Evolutionary conservation across 352 stramenopile species (phyloP).

Genomic region (Phytophthora hybrid): DNA sequence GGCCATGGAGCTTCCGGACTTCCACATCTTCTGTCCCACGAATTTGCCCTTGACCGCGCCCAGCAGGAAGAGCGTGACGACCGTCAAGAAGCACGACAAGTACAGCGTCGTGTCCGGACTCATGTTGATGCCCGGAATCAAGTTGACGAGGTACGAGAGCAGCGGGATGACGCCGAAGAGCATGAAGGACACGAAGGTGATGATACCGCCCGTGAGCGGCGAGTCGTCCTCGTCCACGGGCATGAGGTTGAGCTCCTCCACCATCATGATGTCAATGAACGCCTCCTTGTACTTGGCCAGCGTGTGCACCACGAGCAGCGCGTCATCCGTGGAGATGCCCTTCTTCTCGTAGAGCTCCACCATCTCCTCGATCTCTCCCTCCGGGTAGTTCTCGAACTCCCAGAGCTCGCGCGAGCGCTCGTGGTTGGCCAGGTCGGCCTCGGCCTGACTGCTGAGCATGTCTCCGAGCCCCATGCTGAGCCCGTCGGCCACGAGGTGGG

Average conservation of each 20-base stretch:
- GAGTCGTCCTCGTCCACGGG: conserved; percentile 94
- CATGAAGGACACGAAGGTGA: conserved; percentile 94
- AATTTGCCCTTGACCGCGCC: conserved; percentile 93
- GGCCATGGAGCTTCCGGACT: conserved; percentile 74
- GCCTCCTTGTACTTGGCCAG: conserved; percentile 98
- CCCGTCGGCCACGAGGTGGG: conserved; percentile 95
- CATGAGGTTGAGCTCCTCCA: conserved; percentile 96
- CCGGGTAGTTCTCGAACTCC: conserved; percentile 97
- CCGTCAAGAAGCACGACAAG: conserved; percentile 93
- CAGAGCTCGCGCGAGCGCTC: conserved; percentile 93
- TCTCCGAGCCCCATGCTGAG: conserved; percentile 96
- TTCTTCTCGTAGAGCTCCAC: conserved; percentile 95
- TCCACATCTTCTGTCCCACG: conserved; percentile 81
- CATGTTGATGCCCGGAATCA: conserved; percentile 77
- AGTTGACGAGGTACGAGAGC: conserved; percentile 93
- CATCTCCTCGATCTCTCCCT: conserved; percentile 98
- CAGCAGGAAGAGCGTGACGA: conserved; percentile 94
- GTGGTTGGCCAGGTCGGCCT: conserved; percentile 94
- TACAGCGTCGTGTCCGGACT: conserved; percentile 83
- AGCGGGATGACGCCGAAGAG: conserved; percentile 93
- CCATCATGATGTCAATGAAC: conserved; percentile 98
- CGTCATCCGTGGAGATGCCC: conserved; percentile 93
- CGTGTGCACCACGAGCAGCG: conserved; percentile 91
- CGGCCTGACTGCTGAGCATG: conserved; percentile 94
- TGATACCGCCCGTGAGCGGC: conserved; percentile 78